Base-by-base conservation (phyloP, 106 monocot species). In the Dactylorhiza incarnata region DNA sequence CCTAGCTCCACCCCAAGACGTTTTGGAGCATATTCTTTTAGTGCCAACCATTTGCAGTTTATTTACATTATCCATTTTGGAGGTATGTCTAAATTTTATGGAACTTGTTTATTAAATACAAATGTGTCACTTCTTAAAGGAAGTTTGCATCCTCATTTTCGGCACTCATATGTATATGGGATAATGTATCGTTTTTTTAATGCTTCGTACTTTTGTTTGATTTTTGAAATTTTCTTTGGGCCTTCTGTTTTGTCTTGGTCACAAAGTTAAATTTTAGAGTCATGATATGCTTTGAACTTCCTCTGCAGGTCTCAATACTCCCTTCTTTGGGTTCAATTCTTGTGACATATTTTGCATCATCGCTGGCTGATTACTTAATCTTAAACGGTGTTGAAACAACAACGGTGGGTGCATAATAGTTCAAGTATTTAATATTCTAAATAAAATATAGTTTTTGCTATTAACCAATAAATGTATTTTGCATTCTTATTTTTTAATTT, bases 281-380 rank as follows among this genome's bases (percentile, higher is more conserved):
- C 29, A 65, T 65, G 10, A 65, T 65, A 12, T 11, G 26, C 65
- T 29, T 65, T 29, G 2, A 11, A 22, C 25, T 13, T 29, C 9
- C 9, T 22, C 77, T 86, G 3, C 79, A 97, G 97, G 97, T 94
- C 61, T 89, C 97, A 46, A 81, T 97, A 55, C 83, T 97, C 16
- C 97, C 97, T 81, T 81, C 97, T 45, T 73, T 94, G 82, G 91
- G 86, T 81, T 94, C 97, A 82, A 85, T 97, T 82, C 49, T 97
- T 69, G 50, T 94, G 72, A 94, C 91, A 71, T 91, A 91, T 68
- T 66, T 97, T 74, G 91, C 97, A 50, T 87, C 97, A 70, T 85
- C 91, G 71, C 91, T 97, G 76, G 97, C 97, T 78, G 97, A 97
- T 76, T 91, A 87, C 70, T 82, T 97, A 66, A 91, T 97, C 73